These are phyloP conservation scores for Darksidea phi DNA, from an alignment of 495 filamentous ascomycete species.

Conservation along the genomic window DNA sequence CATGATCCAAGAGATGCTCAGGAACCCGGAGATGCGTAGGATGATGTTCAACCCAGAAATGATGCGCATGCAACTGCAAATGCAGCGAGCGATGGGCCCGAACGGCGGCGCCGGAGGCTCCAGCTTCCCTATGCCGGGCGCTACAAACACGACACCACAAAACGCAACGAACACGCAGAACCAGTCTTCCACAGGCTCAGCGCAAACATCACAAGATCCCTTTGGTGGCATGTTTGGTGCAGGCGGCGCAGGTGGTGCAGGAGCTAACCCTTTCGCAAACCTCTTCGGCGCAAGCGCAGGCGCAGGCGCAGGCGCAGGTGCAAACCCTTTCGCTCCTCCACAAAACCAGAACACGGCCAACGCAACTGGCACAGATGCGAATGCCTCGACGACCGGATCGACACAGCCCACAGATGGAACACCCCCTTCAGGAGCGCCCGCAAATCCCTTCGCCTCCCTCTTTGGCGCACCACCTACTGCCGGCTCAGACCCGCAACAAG, in stretches of 20 bases:
- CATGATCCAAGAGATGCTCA: slow-evolving; percentile 76
- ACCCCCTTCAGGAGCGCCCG: slow-evolving; percentile 33
- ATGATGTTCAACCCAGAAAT: slow-evolving; percentile 95
- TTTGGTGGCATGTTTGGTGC: slow-evolving; percentile 38
- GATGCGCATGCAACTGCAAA: slow-evolving; percentile 72
- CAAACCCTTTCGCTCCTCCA: slow-evolving; percentile 19
- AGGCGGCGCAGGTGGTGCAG: slow-evolving; percentile 43
- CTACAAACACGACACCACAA: slow-evolving; percentile 65
- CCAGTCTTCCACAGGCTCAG: slow-evolving; percentile 45
- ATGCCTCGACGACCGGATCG: slow-evolving; percentile 28
- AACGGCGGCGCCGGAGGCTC: slow-evolving; percentile 44
- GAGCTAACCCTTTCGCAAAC: slow-evolving; percentile 70
- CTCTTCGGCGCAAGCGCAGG: too few relatives aligned
- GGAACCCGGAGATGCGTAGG: slow-evolving; percentile 79
- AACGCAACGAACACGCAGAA: slow-evolving; percentile 42
- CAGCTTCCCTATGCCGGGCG: slow-evolving; percentile 83
- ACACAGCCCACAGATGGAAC: slow-evolving; percentile 9
- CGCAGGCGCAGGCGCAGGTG: neutral
- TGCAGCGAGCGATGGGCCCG: slow-evolving; percentile 66
- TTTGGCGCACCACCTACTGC: slow-evolving; percentile 49
- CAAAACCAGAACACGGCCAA: slow-evolving; percentile 6
- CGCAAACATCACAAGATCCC: slow-evolving; percentile 46
- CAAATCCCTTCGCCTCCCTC: slow-evolving; percentile 56
- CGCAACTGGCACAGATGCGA: neutral
- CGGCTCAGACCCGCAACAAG: slow-evolving; percentile 29